Evolutionary conservation across 1,139 yeast genomes (phyloP), one percentile per base, ranked within the genome.

Genomic region (Saccharomyces hybrid): DNA sequence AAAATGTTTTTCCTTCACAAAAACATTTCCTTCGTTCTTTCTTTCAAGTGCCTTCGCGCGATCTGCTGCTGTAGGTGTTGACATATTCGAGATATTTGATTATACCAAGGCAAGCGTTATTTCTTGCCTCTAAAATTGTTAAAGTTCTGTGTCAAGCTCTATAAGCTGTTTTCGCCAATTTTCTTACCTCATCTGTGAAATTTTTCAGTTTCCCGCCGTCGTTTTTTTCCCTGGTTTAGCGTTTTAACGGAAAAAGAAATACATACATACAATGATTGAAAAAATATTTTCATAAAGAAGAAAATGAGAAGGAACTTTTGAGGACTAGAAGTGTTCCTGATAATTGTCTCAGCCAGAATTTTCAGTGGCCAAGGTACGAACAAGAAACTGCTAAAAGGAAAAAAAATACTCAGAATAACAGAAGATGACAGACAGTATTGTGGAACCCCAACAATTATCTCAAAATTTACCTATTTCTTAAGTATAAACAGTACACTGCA

Each of bases 1-100:
- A 64, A 74, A 88, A 58, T 82, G 76, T 51, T 86, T 84, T 25
- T 75, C 77, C 62, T 84, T 82, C 53, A 93, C 76, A 51, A 75
- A 79, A n/a, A 73, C 76, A 66, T 93, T 93, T 9, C 98, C 99
- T 63, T 78, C 73, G 60, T 81, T 81, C 68, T 91, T 91, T 56
- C 74, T 72, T 58, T 74, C 74, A 51, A 78, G 61, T 1, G 89
- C 87, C 55, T 72, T 67, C 28, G 71, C 74, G 29, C 60, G 57
- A 26, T 64, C 66, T 46, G 61, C 62, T 23, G 53, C 53, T 13
- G 64, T 52, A 11, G 59, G 58, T 16, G 20, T 38, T 38, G 44
- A 38, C 44, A 38, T 38, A 9, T 38, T 20, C 6, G n/a, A 38
- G 25, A 16, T 38, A 11, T 9, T 38, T 9, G 25, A 20, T 38